phyloP scores from a whole-genome alignment of 1,284 basidiomycete species.

The Austroboletus novae-zelandiae region DNA sequence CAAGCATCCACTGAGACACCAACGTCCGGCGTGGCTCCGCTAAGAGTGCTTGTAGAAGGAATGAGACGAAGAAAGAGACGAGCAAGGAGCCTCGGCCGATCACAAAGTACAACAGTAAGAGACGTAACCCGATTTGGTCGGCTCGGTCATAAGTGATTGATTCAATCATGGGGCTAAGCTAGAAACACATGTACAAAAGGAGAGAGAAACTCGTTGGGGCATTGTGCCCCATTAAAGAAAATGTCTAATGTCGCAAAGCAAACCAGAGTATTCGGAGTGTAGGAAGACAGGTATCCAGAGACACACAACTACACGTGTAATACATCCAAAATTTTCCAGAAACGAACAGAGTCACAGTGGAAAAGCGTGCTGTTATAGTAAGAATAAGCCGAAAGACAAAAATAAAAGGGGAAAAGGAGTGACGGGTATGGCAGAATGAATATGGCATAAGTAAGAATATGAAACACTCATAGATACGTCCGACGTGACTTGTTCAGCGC shows the following conservation, averaged over 20 bases:
- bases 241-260: conserved; percentile 12
- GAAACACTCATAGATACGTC: conserved; percentile 23
- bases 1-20: conserved; percentile 8
- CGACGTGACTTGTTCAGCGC: conserved; percentile 49
- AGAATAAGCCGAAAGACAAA: conserved; percentile 14
- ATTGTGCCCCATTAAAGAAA: background rate
- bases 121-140: no score
- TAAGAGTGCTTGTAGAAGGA: background rate
- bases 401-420: conserved; percentile 17
- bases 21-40: conserved; percentile 20
- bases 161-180: background rate
- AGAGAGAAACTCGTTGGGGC: background rate
- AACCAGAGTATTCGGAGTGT: conserved; percentile 11
- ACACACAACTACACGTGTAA: conserved; percentile 38
- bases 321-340: conserved; percentile 33
- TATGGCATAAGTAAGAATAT: conserved; percentile 32
- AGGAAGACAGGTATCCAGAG: conserved; percentile 37
- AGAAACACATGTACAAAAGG: background rate
- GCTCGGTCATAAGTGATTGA: background rate
- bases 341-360: conserved; percentile 22
- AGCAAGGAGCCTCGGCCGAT: background rate
- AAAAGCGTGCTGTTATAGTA: conserved; percentile 17
- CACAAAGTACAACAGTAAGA: background rate
- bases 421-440: conserved; percentile 31
- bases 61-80: background rate